Evolutionary conservation across 1,139 yeast genomes (phyloP), one percentile per base, ranked within the genome.

Genomic region (Meyerozyma elateridarum): DNA sequence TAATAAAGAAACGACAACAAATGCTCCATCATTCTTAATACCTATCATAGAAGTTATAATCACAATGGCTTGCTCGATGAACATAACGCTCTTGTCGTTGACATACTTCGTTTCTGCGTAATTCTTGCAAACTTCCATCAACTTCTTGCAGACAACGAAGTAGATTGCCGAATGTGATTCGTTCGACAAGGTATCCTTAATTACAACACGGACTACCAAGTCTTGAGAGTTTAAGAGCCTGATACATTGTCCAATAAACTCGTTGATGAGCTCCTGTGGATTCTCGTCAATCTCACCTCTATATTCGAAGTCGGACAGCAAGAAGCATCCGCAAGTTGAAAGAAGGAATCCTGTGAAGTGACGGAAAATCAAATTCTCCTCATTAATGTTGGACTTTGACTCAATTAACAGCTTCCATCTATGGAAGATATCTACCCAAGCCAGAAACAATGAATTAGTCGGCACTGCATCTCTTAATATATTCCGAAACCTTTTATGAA

Each of bases 291-390:
- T 9, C 8, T 4, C 11, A n/a, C n/a, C 18, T 15, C 15, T 18
- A 15, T 56, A 53, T 1, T 40, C 39, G 33, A 63, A 59, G 11
- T 52, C 54, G 14, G 59, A 56, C 14, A 51, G 47, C 11, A 72
- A 52, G 36, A 78, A 70, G 26, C 77, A 61, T 15, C 85, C 85
- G 7, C 80, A 64, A 0, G 76, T 62, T 3, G 80, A 68, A 0
- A 80, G 80, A 29, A 79, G 52, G 38, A 77, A 73, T 2, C 85
- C 84, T 1, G 83, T 75, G 42, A 64, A 74, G 46, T 76, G 80
- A 39, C 82, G 64, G 46, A 76, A 75, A 15, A 76, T 69, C 14
- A 61, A 38, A 31, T 56, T 64, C 13, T 62, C 66, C 12, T 64
- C 69, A 31, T 49, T 50, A 4, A 52, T 29, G 18, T 42, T 40